Conservation (phyloP, 257 asterid species). For the Solanum commersonii region DNA sequence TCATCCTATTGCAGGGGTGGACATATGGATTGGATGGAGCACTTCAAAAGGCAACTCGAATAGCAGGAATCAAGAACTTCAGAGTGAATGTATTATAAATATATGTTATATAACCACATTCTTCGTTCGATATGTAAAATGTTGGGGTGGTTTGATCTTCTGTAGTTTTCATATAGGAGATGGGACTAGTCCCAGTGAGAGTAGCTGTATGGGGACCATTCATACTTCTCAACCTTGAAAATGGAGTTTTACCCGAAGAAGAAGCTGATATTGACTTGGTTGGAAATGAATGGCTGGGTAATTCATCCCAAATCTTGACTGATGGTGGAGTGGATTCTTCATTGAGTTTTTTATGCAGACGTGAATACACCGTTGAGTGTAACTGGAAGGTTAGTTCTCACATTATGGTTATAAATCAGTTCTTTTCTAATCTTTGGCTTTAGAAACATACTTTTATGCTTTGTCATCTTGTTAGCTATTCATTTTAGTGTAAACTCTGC, state of each 20-base stretch:
- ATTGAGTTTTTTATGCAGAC: constrained; percentile 50
- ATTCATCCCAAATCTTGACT: constrained; percentile 44
- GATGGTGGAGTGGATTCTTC: constrained; percentile 49
- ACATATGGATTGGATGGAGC: constrained; percentile 78
- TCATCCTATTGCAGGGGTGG: constrained; percentile 51
- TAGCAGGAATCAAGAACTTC: constrained; percentile 73
- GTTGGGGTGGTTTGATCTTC: not conserved
- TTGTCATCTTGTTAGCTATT: not conserved
- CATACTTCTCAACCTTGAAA: constrained; percentile 46
- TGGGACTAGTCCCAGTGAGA: constrained; percentile 64
- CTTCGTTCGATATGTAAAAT: not conserved
- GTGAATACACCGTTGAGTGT: constrained; percentile 63
- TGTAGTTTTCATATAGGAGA: constrained; percentile 37
- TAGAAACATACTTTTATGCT: not conserved
- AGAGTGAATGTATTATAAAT: constrained; percentile 34
- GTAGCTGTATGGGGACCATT: constrained; percentile 84
- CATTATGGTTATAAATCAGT: not conserved
- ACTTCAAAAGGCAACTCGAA: constrained; percentile 60
- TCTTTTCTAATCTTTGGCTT: not conserved
- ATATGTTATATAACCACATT: not conserved
- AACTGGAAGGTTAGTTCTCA: constrained; percentile 72
- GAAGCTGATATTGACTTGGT: constrained; percentile 18
- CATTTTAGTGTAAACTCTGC: not conserved
- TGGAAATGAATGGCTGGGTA: constrained; percentile 73
- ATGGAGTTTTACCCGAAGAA: constrained; percentile 11